Percentiles rank a stretch among this genome's conserved stretches.
Evolutionary conservation across 2,329 filamentous ascomycete species (phyloP).

Genomic region (Fusarium phyllophilum): DNA sequence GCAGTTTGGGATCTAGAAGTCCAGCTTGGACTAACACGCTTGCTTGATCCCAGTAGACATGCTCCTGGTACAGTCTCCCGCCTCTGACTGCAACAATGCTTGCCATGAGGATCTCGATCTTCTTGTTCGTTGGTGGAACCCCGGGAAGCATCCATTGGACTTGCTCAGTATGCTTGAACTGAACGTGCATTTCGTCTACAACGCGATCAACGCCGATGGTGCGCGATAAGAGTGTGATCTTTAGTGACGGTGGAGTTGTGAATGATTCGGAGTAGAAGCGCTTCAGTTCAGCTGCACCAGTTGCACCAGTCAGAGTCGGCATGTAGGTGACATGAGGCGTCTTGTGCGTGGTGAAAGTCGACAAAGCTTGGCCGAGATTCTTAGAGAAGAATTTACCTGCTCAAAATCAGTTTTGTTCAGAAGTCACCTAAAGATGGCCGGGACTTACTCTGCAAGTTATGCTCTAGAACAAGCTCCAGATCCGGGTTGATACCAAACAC

Average conservation of each 20-base stretch:
- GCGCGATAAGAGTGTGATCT: conserved; percentile 70
- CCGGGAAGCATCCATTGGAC: conserved; percentile 72
- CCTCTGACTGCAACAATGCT: conserved; percentile 68
- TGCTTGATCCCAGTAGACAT: conserved; percentile 73
- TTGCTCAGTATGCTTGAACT: conserved; percentile 65
- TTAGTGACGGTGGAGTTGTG: conserved; percentile 68
- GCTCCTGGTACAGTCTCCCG: conserved; percentile 69
- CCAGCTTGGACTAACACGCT: conserved; percentile 69
- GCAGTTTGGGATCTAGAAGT: conserved; percentile 57
- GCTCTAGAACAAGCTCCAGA: conserved; percentile 72
- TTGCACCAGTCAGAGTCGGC: conserved; percentile 71
- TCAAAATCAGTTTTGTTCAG: background rate
- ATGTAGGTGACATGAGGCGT: conserved; percentile 76
- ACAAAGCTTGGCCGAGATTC: conserved; percentile 69
- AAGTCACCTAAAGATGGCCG: too few relatives aligned
- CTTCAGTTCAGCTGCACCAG: conserved; percentile 67
- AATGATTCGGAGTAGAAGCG: conserved; percentile 75
- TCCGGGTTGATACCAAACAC: conserved; percentile 73
- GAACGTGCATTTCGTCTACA: conserved; percentile 70
- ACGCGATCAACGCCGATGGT: conserved; percentile 73
- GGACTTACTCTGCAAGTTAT: conserved; percentile 71
- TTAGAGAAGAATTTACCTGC: conserved; percentile 65
- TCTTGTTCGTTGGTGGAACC: conserved; percentile 63
- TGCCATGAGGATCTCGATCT: conserved; percentile 66
- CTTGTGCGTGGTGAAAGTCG: conserved; percentile 67